These are phyloP conservation scores for Starmerella geochares DNA, from an alignment of 805 yeast species.

Conservation along the genomic window DNA sequence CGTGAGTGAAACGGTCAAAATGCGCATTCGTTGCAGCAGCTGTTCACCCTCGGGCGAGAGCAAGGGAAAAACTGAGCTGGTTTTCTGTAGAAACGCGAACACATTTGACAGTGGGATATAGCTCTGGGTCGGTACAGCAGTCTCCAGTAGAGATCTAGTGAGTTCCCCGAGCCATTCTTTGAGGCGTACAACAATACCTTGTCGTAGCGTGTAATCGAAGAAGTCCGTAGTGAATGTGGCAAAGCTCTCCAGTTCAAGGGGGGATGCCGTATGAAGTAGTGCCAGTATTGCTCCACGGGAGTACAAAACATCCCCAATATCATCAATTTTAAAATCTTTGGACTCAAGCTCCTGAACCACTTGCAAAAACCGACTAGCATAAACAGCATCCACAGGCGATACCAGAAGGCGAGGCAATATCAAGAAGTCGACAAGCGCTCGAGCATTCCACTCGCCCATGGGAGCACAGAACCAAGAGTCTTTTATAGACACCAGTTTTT, in stretches of 20 bases:
- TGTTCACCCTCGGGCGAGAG: slow-evolving; percentile 10
- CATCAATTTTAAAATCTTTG: neutral
- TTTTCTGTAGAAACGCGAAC: slow-evolving; percentile 16
- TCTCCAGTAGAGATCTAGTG: slow-evolving; percentile 14
- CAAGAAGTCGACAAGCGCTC: neutral
- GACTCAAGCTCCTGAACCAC: neutral
- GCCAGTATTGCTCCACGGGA: slow-evolving; percentile 10
- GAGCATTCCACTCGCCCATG: neutral
- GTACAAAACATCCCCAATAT: neutral
- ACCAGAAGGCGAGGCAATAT: slow-evolving; percentile 12
- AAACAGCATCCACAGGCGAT: slow-evolving; percentile 21
- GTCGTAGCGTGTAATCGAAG: neutral
- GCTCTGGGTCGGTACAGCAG: slow-evolving; percentile 12
- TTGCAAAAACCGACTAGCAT: slow-evolving; percentile 15
- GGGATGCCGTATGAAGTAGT: slow-evolving; percentile 12
- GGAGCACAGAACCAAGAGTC: neutral
- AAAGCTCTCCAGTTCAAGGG: slow-evolving; percentile 20
- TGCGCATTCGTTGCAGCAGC: slow-evolving; percentile 10
- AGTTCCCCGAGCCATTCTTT: neutral
- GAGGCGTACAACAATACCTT: neutral
- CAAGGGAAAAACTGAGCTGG: slow-evolving; percentile 17
- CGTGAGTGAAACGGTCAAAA: slow-evolving; percentile 9
- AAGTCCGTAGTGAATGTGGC: slow-evolving; percentile 15
- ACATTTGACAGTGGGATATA: slow-evolving; percentile 15
- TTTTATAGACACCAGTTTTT: neutral